A percentile compares a stretch with the other conserved stretches of the same genome.
Evolutionary conservation across 192 early-diverging fungal genomes (phyloP).

Genomic region (Backusella sp.): DNA sequence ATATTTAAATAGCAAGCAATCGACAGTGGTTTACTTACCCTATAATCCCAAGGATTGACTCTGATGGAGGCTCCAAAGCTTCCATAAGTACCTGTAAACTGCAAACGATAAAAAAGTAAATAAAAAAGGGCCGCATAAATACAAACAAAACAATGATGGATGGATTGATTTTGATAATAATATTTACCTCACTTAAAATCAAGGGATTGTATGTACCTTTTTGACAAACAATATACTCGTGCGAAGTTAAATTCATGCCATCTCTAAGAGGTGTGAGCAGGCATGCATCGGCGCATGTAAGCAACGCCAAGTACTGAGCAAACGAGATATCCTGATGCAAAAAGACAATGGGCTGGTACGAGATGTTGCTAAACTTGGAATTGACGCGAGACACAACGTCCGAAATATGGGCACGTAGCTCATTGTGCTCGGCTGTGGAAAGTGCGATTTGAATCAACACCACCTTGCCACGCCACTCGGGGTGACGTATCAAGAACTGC

Average conservation of each 20-base stretch:
- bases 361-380: slow-evolving; percentile 86
- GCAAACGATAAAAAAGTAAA: not conserved
- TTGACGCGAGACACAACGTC: slow-evolving; percentile 94
- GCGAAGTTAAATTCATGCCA: slow-evolving; percentile 96
- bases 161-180: no score
- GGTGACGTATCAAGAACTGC: slow-evolving; percentile 79
- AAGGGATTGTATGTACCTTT: slow-evolving; percentile 77
- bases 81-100: slow-evolving; percentile 95
- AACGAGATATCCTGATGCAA: slow-evolving; percentile 91
- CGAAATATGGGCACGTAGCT: slow-evolving; percentile 79
- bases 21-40: slow-evolving; percentile 13
- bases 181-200: slow-evolving; percentile 80
- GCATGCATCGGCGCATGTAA: slow-evolving; percentile 85
- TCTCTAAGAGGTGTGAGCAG: slow-evolving; percentile 91
- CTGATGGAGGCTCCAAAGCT: slow-evolving; percentile 78
- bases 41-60: slow-evolving; percentile 97
- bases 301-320: slow-evolving; percentile 86
- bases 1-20: not conserved
- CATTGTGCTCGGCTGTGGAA: slow-evolving; percentile 90
- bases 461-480: slow-evolving; percentile 90
- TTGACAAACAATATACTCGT: slow-evolving; percentile 94
- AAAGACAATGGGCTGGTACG: slow-evolving; percentile 87
- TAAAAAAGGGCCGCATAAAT: not conserved
- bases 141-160: no score
- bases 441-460: slow-evolving; percentile 94